Evolutionary conservation across 345 rosid species (phyloP), one percentile per base, ranked within the genome.

Genomic region (Xanthoceras sorbifolium): DNA sequence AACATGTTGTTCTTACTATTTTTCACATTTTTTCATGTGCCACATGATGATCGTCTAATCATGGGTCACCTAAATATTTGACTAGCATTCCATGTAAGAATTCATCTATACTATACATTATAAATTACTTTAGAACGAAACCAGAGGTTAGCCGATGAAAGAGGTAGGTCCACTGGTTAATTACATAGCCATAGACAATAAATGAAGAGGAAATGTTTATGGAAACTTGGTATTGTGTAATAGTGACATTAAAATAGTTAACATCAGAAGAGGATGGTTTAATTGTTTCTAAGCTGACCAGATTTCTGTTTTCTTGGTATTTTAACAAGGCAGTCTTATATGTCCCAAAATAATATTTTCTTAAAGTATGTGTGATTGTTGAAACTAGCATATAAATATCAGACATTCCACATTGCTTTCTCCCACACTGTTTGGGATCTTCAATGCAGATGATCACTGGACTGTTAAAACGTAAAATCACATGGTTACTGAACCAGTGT

Each of bases 401-500:
- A 60, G 29, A 48, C 72, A 80, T 65, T 25, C 29, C 34, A 54
- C 23, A 25, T 68, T 71, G 52, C 79, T 70, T 59, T 68, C 34
- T 48, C 78, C 68, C 28, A 63, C 44, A 42, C 48, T 52, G 31
- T 55, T 82, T 72, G 86, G 80, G 85, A 75, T 73, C 82, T 72
- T 80, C 84, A 65, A 77, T 63, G 76, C 62, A 78, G 83, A 81
- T 80, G 83, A 83, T 80, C 72, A 22, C 32, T 57, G n/a, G 9
- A 64, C 40, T 3, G 52, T 6, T 69, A 63, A 62, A n/a, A n/a
- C n/a, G n/a, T n/a, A n/a, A n/a, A 57, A 55, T 55, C 81, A 77
- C 81, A 74, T 77, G 81, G 64, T 18, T 67, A 69, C 34, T 65
- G 57, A 22, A 48, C 29, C 64, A n/a, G 40, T 44, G 65, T 40